A percentile compares a stretch with the other conserved stretches of the same genome.
Evolutionary conservation across 305 asterid genomes (phyloP).

Genomic region (Fraxinus latifolia): DNA sequence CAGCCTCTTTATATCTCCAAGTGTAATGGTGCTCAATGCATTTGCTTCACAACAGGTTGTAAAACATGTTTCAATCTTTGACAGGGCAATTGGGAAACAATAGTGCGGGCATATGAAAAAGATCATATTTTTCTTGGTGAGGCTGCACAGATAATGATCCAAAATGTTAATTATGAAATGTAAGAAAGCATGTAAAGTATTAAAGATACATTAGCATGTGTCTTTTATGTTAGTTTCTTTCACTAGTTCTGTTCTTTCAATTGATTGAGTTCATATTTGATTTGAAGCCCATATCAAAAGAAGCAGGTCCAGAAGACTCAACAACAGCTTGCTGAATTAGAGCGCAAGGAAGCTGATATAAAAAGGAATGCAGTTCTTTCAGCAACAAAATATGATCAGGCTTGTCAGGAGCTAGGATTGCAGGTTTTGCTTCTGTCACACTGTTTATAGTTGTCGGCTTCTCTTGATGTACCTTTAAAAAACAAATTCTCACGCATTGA

Average conservation of each 20-base stretch:
- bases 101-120: slow-evolving; percentile 83
- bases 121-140: slow-evolving; percentile 88
- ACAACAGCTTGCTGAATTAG: slow-evolving; percentile 86
- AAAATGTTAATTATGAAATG: slow-evolving; percentile 92
- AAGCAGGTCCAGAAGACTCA: slow-evolving; percentile 94
- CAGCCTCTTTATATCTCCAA: slow-evolving; percentile 18
- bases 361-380: slow-evolving; percentile 93
- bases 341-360: slow-evolving; percentile 84
- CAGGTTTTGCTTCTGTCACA: slow-evolving; percentile 53
- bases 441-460: slow-evolving; percentile 3
- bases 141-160: slow-evolving; percentile 94
- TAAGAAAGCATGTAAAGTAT: slow-evolving; percentile 33
- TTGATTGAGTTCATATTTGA: slow-evolving; percentile 13
- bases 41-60: slow-evolving; percentile 14
- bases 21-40: background rate
- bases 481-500: slow-evolving; percentile 9
- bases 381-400: slow-evolving; percentile 84
- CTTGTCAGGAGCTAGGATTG: slow-evolving; percentile 94
- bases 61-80: slow-evolving; percentile 20
- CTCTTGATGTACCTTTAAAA: slow-evolving; percentile 10
- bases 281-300: slow-evolving; percentile 78
- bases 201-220: background rate
- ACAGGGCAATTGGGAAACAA: slow-evolving; percentile 96
- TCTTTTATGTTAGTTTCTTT: background rate
- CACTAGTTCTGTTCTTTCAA: background rate